A percentile compares a stretch with the other conserved stretches of the same genome.
Conservation (phyloP, 2,329 filamentous ascomycete species). For the Colletotrichum lindemuthianum region DNA sequence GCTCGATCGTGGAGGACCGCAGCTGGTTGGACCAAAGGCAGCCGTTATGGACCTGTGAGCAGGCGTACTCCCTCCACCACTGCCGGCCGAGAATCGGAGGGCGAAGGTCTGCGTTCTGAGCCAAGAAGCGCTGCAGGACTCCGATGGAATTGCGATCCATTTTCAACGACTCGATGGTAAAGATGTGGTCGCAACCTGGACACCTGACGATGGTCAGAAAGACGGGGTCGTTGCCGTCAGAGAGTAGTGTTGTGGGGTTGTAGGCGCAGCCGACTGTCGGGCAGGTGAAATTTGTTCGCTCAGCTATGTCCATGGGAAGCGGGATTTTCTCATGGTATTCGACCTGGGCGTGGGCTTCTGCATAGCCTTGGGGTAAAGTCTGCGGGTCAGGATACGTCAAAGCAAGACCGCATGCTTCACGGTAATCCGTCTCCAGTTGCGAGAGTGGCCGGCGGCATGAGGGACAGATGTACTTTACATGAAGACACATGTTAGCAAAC, state of each 20-base stretch:
- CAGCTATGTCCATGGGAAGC: background rate
- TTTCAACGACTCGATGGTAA: background rate
- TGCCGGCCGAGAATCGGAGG: constrained; percentile 31
- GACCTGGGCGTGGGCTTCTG: background rate
- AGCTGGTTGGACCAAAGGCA: constrained; percentile 15
- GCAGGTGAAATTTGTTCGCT: background rate
- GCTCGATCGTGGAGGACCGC: no score
- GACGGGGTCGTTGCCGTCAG: background rate
- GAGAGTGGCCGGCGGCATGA: constrained; percentile 12
- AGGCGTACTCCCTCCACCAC: constrained; percentile 17
- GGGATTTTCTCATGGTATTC: background rate
- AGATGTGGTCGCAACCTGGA: constrained; percentile 16
- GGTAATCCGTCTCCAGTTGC: background rate
- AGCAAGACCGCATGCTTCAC: constrained; percentile 13
- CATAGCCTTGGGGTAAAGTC: background rate
- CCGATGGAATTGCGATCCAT: background rate
- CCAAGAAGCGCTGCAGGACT: background rate
- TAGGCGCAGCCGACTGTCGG: background rate
- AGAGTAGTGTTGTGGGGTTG: background rate
- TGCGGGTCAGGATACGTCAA: background rate
- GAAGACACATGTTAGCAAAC: constrained; percentile 8
- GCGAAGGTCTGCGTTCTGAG: constrained; percentile 31
- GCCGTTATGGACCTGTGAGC: background rate
- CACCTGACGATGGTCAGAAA: background rate
- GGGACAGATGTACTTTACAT: constrained; percentile 13